Evolutionary conservation across 306 rosid species (phyloP), one percentile per base, ranked within the genome.

Genomic region (Quercus robur): DNA sequence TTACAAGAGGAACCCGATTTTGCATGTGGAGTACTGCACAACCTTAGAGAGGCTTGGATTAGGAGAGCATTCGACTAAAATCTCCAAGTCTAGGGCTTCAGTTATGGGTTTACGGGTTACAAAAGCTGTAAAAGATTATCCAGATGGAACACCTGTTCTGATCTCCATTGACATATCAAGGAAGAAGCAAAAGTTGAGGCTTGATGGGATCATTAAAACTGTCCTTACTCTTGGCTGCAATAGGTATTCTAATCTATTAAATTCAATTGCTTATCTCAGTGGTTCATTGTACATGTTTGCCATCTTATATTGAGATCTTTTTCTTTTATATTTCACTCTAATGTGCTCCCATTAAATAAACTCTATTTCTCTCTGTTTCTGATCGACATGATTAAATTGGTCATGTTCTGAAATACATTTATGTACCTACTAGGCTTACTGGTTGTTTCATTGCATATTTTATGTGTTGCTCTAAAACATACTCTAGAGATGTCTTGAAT

Each of bases 1-100:
- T 61, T 94, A 91, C 89, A 91, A 90, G 90, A 88, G 97, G 80
- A 91, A 87, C 38, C 51, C 97, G 1, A 63, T 82, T 74, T 74
- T 86, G 28, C 99, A 94, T 73, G 26, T 91, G 64, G 99, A 94
- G 76, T 94, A 91, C 58, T 94, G 99, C 87, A 93, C 97, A 59
- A 93, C 99, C 78, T 88, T 94, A 81, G 99, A 94, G 91, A 91
- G 98, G 74, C 88, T 94, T 78, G 99, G 97, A 33, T 80, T 95
- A 30, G 96, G 86, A 78, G 83, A 68, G 3, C 89, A 91, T 81
- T 93, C 99, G 5, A 86, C 91, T 57, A 90, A 88, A 70, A 77
- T 89, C 25, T 90, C 97, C 1, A 95, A 91, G 85, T 79, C 86
- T 52, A 86, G 83, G 81, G 99, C 99, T 68, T 89, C 97, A 28